These are phyloP conservation scores for Pichia sp. DNA, from an alignment of 1,139 yeast genomes.

Conservation along the genomic window DNA sequence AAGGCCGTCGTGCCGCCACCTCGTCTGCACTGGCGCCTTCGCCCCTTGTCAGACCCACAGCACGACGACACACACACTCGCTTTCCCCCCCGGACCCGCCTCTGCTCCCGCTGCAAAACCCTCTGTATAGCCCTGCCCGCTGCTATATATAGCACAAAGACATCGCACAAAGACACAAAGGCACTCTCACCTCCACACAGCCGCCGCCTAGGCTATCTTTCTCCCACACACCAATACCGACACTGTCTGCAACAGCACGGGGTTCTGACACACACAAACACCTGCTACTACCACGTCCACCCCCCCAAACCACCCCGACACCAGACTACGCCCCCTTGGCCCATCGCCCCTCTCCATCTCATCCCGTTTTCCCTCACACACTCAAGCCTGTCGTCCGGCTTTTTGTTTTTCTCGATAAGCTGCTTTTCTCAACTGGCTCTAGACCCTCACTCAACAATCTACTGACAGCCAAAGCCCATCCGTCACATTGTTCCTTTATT, in stretches of 20 bases:
- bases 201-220: too few relatives aligned
- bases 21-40: too few relatives aligned
- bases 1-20: too few relatives aligned
- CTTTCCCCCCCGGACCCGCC: background rate
- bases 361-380: background rate
- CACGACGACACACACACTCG: background rate
- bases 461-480: background rate
- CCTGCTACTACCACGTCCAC: background rate
- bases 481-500: background rate
- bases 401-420: background rate
- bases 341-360: background rate
- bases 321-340: background rate
- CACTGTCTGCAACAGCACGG: background rate
- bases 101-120: background rate
- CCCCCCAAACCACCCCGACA: background rate
- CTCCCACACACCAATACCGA: background rate
- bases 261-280: background rate
- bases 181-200: too few relatives aligned
- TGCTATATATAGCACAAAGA: background rate
- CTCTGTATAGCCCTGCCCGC: background rate
- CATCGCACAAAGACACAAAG: background rate
- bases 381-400: background rate
- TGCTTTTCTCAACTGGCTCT: background rate
- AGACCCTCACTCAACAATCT: background rate
- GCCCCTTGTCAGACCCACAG: too few relatives aligned